Base-by-base conservation (phyloP, 2,329 filamentous ascomycete species). In the Penicillium capsulatum region DNA sequence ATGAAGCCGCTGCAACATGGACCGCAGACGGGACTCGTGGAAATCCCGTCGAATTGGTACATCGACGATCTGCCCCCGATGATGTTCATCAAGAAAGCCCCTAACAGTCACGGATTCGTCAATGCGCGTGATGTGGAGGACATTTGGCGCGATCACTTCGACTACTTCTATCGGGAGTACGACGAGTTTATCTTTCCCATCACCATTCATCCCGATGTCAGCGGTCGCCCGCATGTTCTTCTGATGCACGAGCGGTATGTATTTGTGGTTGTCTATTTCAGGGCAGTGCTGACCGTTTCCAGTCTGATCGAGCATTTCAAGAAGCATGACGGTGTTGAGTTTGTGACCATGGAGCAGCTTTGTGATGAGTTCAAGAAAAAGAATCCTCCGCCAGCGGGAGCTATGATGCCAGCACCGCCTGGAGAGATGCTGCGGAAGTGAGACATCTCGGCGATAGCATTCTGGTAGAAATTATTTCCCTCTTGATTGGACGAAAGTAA, bases 101-200 rank as follows among this genome's bases (percentile, higher is more conserved):
- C 70, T 0, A 79, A 79, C 44, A 73, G 69, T 3, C 71, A 74
- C 32, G 78, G 78, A 2, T 81, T 76, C 57, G 76, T 80, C 3
- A 75, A 77, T 42, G 69, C 74, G 1, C 62, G 72, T 2, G 70
- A 77, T 7, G 66, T 81, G 3, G 77, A 81, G 59, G 67, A 73
- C 41, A 77, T 80, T 61, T 80, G 76, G 77, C 54, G 86, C 54
- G 76, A 80, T 46, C 71, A 76, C 39, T 79, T 80, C 44, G 71
- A 77, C 48, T 81, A 86, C 61, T 86, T 84, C 54, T 88, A 87
- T 57, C 71, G 82, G 28, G 82, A 87, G 61, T 83, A 86, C 46
- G 82, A 88, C 51, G 81, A 85, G 51, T 87, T 87, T 47, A 77
- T 86, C 33, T 87, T 87, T 53, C 83, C 84, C 0, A 83, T 88